Conservation (phyloP, 1,284 basidiomycete genomes). For the Meripilus lineatus region DNA sequence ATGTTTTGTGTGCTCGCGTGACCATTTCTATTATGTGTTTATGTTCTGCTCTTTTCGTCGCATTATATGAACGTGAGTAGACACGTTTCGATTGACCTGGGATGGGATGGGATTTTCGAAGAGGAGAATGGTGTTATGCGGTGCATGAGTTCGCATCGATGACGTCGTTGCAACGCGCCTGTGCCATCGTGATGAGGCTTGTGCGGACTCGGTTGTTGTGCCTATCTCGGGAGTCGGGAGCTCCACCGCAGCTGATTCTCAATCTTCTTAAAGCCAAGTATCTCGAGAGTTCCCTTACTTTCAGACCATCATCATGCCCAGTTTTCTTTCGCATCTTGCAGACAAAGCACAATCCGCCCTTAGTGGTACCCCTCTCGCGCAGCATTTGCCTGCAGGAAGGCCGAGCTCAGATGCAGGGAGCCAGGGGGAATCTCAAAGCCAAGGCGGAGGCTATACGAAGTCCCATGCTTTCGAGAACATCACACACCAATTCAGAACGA, state of each 20-base stretch:
- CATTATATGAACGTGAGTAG: too few species aligned
- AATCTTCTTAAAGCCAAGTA: too few species aligned
- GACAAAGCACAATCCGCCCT: conserved; percentile 72
- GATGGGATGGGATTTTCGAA: too few species aligned
- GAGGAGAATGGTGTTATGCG: too few species aligned
- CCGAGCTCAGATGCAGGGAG: conserved; percentile 24
- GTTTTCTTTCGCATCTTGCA: conserved; percentile 59
- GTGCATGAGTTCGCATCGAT: conserved; percentile 1
- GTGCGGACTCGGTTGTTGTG: conserved; percentile 5
- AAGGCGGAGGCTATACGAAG: conserved; percentile 21
- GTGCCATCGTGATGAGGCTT: conserved; percentile 2
- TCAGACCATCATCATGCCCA: conserved; percentile 40
- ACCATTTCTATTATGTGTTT: conserved; percentile 18
- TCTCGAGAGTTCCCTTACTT: conserved; percentile 8
- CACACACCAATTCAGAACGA: conserved; percentile 62
- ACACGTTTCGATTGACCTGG: too few species aligned
- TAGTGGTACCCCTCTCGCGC: conserved; percentile 49
- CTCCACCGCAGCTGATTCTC: background rate
- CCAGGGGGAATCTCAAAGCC: background rate
- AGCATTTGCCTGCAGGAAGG: conserved; percentile 46
- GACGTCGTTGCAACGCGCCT: conserved; percentile 8
- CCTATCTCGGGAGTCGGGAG: background rate
- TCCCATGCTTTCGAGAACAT: conserved; percentile 51
- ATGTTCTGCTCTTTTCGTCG: conserved; percentile 1
- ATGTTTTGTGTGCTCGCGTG: background rate